Conservation (phyloP, 805 yeast species). For the Tetrapisispora pingtungensis region DNA sequence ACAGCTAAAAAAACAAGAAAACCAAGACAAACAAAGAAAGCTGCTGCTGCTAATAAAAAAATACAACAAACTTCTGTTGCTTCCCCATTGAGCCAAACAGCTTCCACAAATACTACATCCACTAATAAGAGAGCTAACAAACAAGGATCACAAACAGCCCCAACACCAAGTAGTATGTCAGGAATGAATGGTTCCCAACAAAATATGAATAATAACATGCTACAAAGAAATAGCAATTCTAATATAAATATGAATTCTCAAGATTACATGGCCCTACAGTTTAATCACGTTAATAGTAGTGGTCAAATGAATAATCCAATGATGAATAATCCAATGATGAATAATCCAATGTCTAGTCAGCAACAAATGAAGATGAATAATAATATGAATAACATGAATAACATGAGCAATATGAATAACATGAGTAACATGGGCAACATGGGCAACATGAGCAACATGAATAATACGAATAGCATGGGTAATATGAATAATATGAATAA, state of each 20-base stretch:
- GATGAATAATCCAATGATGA: constrained; percentile 5
- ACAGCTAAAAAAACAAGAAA: constrained; percentile 20
- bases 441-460: not conserved
- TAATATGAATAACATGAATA: not conserved
- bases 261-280: not conserved
- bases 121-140: not conserved
- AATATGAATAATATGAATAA: not conserved
- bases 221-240: constrained; percentile 3
- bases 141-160: not conserved
- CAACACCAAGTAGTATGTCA: not conserved
- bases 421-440: constrained; percentile 1
- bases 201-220: constrained; percentile 1
- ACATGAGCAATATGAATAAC: not conserved
- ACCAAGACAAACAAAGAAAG: constrained; percentile 17
- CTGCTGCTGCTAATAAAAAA: constrained; percentile 2
- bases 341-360: constrained; percentile 3
- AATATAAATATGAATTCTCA: constrained; percentile 1
- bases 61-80: constrained; percentile 1
- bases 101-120: constrained; percentile 5
- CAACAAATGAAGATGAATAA: not conserved
- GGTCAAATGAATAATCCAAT: constrained; percentile 3
- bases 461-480: not conserved
- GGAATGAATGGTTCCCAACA: not conserved
- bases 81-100: constrained; percentile 3
- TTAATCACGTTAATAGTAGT: not conserved